Percentiles rank a stretch among this genome's conserved stretches.
Conservation (phyloP, 163 green algal species). For the Chlamydomonas reinhardtii region DNA sequence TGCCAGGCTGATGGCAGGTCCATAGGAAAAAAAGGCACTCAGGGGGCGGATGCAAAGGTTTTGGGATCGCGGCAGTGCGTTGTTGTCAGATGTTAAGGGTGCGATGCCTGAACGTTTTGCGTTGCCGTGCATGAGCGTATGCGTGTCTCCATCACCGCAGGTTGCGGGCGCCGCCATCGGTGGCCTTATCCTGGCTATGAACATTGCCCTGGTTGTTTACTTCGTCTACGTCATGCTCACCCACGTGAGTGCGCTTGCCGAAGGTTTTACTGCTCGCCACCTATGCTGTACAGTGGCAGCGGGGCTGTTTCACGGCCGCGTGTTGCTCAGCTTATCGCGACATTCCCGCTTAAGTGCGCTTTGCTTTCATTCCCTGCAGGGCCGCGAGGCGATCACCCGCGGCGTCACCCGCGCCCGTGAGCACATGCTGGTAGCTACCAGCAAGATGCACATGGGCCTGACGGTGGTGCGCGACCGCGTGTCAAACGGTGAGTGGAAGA, state of each 20-base stretch:
- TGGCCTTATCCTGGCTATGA: constrained; percentile 21
- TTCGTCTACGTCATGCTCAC: constrained; percentile 20
- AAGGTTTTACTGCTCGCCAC: neutral
- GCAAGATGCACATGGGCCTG: neutral
- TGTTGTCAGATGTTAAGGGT: no score
- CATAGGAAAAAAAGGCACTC: no score
- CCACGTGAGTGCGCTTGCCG: neutral
- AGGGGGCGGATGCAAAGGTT: neutral
- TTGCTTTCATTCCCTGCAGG: neutral
- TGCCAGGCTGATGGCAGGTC: neutral
- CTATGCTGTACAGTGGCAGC: neutral
- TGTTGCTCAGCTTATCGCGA: neutral
- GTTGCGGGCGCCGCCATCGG: neutral
- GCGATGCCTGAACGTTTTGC: no score
- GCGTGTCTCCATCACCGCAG: neutral
- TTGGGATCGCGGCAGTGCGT: no score
- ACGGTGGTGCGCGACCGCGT: neutral
- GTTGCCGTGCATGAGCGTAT: no score
- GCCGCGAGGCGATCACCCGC: neutral
- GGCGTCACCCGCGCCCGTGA: neutral
- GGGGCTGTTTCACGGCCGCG: neutral
- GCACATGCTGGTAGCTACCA: neutral
- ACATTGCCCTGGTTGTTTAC: constrained; percentile 7
- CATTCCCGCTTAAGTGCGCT: neutral
- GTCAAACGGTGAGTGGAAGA: neutral